phyloP scores from a whole-genome alignment of 2,329 filamentous ascomycete genomes.

The Aspergillus fumigatus region DNA sequence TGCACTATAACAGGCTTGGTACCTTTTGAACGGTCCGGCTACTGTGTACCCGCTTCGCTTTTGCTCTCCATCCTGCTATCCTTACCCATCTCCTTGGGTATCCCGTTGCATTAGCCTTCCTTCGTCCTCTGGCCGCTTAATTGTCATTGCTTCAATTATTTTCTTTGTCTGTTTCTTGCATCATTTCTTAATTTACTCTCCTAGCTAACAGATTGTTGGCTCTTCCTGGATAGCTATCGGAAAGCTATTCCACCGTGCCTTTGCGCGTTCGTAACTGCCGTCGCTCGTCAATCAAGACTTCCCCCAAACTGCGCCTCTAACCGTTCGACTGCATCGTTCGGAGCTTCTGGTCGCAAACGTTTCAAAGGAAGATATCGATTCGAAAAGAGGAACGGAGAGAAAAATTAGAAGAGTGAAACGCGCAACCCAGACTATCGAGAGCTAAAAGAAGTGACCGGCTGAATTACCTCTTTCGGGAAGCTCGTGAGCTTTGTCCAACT shows the following conservation, averaged over 20 bases:
- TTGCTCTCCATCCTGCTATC: constrained; percentile 4
- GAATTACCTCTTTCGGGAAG: constrained; percentile 12
- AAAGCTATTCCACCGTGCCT: neutral
- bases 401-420: neutral
- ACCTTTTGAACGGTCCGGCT: neutral
- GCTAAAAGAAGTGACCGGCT: constrained; percentile 1
- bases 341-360: too few species aligned
- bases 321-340: too few species aligned
- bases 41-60: neutral
- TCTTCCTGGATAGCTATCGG: neutral
- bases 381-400: neutral
- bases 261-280: neutral
- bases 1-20: neutral
- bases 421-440: neutral
- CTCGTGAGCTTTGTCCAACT: neutral
- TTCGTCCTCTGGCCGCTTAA: neutral
- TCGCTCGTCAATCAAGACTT: neutral
- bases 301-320: too few species aligned
- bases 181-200: neutral
- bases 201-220: neutral
- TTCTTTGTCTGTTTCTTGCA: neutral
- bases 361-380: too few species aligned
- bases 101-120: constrained; percentile 6
- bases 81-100: constrained; percentile 14
- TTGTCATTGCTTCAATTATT: neutral